Evolutionary conservation across 352 stramenopile genomes (phyloP).

Genomic region (Phytophthora melonis): DNA sequence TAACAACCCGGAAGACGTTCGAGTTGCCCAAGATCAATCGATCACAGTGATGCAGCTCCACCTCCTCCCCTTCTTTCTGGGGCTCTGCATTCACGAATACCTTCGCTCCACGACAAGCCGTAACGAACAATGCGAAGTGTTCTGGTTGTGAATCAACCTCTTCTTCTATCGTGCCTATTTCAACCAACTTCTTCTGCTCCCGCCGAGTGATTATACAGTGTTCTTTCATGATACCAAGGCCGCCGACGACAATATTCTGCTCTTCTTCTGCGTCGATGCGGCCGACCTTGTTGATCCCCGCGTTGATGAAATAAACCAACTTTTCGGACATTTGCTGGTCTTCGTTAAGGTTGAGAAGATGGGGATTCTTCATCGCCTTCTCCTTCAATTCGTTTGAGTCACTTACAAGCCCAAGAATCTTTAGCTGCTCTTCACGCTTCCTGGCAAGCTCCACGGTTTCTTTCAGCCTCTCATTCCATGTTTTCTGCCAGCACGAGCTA

Average conservation of each 20-base stretch:
- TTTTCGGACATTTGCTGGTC: constrained; percentile 89
- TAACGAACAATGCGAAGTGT: constrained; percentile 39
- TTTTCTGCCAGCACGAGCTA: constrained; percentile 54
- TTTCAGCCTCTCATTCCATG: constrained; percentile 80
- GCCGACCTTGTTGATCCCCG: constrained; percentile 68
- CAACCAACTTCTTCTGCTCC: constrained; percentile 2
- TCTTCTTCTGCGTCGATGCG: constrained; percentile 68
- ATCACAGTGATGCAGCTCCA: constrained; percentile 67
- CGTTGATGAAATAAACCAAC: constrained; percentile 80
- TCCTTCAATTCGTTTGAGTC: constrained; percentile 67
- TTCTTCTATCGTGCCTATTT: constrained; percentile 1
- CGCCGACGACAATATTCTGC: constrained; percentile 82
- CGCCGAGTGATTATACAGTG: constrained; percentile 62
- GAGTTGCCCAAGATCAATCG: constrained; percentile 80
- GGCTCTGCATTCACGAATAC: constrained; percentile 80
- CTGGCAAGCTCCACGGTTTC: constrained; percentile 85
- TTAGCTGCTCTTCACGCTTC: constrained; percentile 83
- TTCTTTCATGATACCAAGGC: constrained; percentile 81
- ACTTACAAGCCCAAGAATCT: constrained; percentile 68
- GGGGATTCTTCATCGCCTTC: constrained; percentile 71
- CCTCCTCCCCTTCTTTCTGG: constrained; percentile 45
- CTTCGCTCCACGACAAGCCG: constrained; percentile 49
- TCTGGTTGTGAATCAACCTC: not conserved
- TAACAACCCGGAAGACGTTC: constrained; percentile 83
- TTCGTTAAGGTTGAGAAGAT: constrained; percentile 90